A percentile compares a stretch with the other conserved stretches of the same genome.
phyloP scores from a whole-genome alignment of 2,329 filamentous ascomycete species.

The Cryphonectria parasitica region DNA sequence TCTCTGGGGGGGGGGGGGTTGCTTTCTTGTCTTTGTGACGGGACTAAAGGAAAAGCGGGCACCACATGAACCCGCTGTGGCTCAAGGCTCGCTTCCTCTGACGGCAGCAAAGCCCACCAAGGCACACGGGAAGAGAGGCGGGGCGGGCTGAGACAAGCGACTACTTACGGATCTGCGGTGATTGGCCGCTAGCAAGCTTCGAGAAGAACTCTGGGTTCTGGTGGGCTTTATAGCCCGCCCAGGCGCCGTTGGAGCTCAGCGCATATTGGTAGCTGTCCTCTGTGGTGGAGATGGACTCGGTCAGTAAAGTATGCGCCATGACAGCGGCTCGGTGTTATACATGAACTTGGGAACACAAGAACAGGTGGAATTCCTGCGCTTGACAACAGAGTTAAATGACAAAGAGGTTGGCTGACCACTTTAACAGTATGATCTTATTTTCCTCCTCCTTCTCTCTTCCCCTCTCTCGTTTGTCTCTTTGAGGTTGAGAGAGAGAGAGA shows the following conservation, averaged over 20 bases:
- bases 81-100: neutral
- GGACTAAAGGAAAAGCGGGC: neutral
- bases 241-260: conserved; percentile 70
- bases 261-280: conserved; percentile 65
- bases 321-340: neutral
- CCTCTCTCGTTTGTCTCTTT: neutral
- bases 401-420: neutral
- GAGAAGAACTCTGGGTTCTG: conserved; percentile 74
- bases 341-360: neutral
- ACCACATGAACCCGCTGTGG: neutral
- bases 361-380: neutral
- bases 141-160: conserved; percentile 28
- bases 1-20: no score
- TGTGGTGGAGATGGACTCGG: conserved; percentile 30
- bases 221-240: conserved; percentile 67
- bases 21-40: no score
- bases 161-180: conserved; percentile 63
- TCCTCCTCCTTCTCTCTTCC: neutral
- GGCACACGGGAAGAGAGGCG: neutral
- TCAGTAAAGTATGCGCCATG: conserved; percentile 10
- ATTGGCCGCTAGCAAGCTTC: conserved; percentile 68
- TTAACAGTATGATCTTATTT: neutral
- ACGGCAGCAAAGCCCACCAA: conserved; percentile 1
- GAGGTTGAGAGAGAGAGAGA: neutral
- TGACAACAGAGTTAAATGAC: neutral